These are phyloP conservation scores for Echeveria elegans DNA, from an alignment of 164 flowering plant genomes.

Conservation along the genomic window DNA sequence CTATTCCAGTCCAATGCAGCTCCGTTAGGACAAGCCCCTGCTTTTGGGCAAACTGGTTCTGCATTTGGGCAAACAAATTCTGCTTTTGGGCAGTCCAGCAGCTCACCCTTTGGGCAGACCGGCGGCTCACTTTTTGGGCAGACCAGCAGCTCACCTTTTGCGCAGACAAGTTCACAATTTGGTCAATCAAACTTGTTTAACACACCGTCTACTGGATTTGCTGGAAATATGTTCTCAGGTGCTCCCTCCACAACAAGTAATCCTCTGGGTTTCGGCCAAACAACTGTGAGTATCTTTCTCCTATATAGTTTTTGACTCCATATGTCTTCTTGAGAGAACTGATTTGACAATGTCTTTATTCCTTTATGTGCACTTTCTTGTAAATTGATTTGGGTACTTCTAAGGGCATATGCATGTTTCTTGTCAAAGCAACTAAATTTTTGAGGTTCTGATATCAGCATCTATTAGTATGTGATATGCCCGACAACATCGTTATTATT, in stretches of 20 bases:
- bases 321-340: background rate
- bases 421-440: background rate
- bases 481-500: too few species aligned
- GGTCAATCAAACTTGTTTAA: constrained; percentile 42
- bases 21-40: constrained; percentile 47
- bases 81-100: constrained; percentile 10
- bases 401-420: too few species aligned
- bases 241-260: constrained; percentile 40
- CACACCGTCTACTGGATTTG: constrained; percentile 55
- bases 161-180: constrained; percentile 43
- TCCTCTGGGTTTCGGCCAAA: constrained; percentile 41
- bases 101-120: constrained; percentile 19
- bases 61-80: background rate
- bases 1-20: constrained; percentile 58
- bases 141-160: constrained; percentile 30
- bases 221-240: constrained; percentile 49
- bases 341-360: background rate
- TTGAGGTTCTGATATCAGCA: background rate
- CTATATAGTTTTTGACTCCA: background rate
- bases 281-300: constrained; percentile 43
- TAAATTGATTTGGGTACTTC: too few species aligned
- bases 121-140: constrained; percentile 15
- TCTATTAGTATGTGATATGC: too few species aligned
- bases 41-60: constrained; percentile 49
- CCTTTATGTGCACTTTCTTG: too few species aligned